Evolutionary conservation across 257 asterid species (phyloP).

Genomic region (Marsdenia floribunda): DNA sequence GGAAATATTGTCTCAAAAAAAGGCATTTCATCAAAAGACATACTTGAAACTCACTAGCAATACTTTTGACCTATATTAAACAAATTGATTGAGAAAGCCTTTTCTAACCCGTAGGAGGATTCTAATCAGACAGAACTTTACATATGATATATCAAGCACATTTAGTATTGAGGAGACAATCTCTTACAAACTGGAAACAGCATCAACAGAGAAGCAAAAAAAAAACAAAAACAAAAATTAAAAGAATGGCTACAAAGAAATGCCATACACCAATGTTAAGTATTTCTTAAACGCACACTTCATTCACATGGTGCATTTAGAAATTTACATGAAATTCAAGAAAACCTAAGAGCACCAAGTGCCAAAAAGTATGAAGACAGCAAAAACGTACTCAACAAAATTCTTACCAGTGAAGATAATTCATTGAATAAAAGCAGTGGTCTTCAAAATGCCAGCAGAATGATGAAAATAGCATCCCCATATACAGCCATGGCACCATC

Average conservation of each 20-base stretch:
- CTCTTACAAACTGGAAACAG: background rate
- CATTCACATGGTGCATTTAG: background rate
- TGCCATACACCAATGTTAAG: background rate
- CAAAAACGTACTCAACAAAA: background rate
- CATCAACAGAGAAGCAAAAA: background rate
- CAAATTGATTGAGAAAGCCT: background rate
- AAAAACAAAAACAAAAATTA: background rate
- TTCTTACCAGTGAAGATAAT: constrained; percentile 89
- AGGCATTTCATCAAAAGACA: background rate
- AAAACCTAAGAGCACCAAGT: background rate
- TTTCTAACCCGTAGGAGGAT: background rate
- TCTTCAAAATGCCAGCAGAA: constrained; percentile 99
- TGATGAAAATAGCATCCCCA: constrained; percentile 92
- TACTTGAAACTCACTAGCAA: background rate
- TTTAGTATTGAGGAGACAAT: background rate
- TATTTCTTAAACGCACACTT: background rate
- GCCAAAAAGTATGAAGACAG: background rate
- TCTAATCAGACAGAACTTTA: background rate
- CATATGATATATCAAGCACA: background rate
- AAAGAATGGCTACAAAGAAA: too few species aligned
- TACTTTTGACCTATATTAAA: background rate
- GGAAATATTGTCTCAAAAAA: background rate
- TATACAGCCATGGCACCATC: constrained; percentile 96
- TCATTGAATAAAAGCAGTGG: constrained; percentile 96
- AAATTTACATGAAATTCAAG: background rate